Evolutionary conservation across 768 basidiomycete species (phyloP).

Genomic region (Hypsizygus marmoreus): DNA sequence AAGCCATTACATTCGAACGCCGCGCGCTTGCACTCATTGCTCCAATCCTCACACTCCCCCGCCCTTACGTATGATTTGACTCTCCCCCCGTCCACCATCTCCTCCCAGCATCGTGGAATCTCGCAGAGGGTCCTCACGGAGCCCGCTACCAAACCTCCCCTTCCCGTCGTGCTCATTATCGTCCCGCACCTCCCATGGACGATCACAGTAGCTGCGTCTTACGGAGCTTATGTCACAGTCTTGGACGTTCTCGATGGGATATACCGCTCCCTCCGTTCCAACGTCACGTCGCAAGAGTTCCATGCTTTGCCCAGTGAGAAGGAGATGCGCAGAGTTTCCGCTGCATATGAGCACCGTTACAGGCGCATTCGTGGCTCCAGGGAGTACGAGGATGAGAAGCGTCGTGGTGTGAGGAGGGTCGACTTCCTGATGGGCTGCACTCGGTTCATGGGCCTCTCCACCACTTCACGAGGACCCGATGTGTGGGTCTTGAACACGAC

Average conservation of each 20-base stretch:
- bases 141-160: slow-evolving; percentile 35
- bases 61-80: slow-evolving; percentile 30
- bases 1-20: too few species aligned
- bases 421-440: slow-evolving; percentile 55
- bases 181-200: slow-evolving; percentile 36
- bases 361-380: slow-evolving; percentile 32
- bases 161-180: slow-evolving; percentile 27
- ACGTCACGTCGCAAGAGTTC: slow-evolving; percentile 46
- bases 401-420: slow-evolving; percentile 54
- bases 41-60: slow-evolving; percentile 23
- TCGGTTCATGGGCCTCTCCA: slow-evolving; percentile 47
- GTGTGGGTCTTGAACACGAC: slow-evolving; percentile 30
- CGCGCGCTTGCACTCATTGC: slow-evolving; percentile 25
- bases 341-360: slow-evolving; percentile 51
- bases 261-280: slow-evolving; percentile 41
- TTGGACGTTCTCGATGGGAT: slow-evolving; percentile 36
- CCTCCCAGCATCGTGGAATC: slow-evolving; percentile 22
- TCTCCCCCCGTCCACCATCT: slow-evolving; percentile 28
- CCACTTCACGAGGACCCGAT: slow-evolving; percentile 29
- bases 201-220: slow-evolving; percentile 32
- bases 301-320: slow-evolving; percentile 33
- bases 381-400: slow-evolving; percentile 46
- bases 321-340: slow-evolving; percentile 38
- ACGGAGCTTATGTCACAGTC: slow-evolving; percentile 31
- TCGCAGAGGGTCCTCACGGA: slow-evolving; percentile 28